Evolutionary conservation across 2,329 filamentous ascomycete species (phyloP).

Genomic region (Cladobotryum mycophilum): DNA sequence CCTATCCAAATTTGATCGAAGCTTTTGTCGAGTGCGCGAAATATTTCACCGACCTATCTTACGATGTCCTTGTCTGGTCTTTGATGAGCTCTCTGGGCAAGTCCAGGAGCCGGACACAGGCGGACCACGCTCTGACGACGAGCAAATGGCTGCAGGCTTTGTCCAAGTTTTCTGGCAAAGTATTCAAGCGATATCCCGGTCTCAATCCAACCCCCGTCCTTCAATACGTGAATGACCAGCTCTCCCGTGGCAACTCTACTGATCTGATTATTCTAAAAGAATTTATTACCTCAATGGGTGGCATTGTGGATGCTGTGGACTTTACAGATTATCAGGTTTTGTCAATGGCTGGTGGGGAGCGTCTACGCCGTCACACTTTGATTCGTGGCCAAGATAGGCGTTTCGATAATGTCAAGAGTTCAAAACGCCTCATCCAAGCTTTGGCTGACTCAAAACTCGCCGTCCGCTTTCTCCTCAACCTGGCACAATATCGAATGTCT

Average conservation of each 20-base stretch:
- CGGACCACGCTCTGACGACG: conserved; percentile 62
- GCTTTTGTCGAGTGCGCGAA: conserved; percentile 90
- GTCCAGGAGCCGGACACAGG: conserved; percentile 56
- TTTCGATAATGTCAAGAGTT: conserved; percentile 66
- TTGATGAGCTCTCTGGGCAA: conserved; percentile 69
- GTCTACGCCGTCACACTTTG: conserved; percentile 73
- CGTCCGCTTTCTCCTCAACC: conserved; percentile 76
- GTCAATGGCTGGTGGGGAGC: conserved; percentile 80
- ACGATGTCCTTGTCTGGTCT: conserved; percentile 90
- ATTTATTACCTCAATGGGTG: conserved; percentile 86
- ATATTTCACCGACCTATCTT: conserved; percentile 88
- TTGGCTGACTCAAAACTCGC: conserved; percentile 73
- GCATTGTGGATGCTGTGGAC: conserved; percentile 78
- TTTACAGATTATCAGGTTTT: conserved; percentile 84
- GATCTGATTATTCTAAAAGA: conserved; percentile 90
- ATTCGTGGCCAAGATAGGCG: conserved; percentile 76
- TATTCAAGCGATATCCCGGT: conserved; percentile 78
- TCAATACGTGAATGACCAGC: conserved; percentile 81
- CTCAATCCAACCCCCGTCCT: conserved; percentile 81
- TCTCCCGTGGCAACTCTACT: conserved; percentile 75
- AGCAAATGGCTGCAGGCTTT: conserved; percentile 89
- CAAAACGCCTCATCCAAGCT: conserved; percentile 72
- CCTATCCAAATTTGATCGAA: conserved; percentile 90
- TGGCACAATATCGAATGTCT: conserved; percentile 85
- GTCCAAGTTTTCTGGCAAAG: conserved; percentile 82